Percentiles rank a stretch among this genome's conserved stretches.
Conservation (phyloP, 2,329 filamentous ascomycete genomes). For the Fusarium albosuccineum region DNA sequence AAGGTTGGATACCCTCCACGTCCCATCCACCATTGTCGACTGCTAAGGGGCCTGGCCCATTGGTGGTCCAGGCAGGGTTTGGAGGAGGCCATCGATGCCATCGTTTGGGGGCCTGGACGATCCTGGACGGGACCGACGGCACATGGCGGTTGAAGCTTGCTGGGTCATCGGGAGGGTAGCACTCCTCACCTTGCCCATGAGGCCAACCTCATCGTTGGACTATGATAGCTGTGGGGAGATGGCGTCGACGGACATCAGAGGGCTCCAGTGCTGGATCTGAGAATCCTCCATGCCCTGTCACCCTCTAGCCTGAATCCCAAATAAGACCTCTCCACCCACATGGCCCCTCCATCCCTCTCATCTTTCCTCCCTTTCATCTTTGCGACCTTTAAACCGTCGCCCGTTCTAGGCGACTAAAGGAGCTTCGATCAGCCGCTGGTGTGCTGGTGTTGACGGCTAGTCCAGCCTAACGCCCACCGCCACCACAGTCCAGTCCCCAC, state of each 20-base stretch:
- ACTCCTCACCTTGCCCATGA: slow-evolving; percentile 40
- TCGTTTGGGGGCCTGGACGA: slow-evolving; percentile 35
- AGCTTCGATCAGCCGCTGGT: slow-evolving; percentile 48
- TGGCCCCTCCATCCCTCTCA: slow-evolving; percentile 48
- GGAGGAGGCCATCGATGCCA: slow-evolving; percentile 30
- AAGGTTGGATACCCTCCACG: slow-evolving; percentile 36
- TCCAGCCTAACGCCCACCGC: slow-evolving; percentile 44
- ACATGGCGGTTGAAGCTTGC: slow-evolving; percentile 36
- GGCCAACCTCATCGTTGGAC: slow-evolving; percentile 38
- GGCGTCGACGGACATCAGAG: slow-evolving; percentile 40
- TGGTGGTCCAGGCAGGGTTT: slow-evolving; percentile 34
- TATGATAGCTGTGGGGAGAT: slow-evolving; percentile 46
- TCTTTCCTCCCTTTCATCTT: slow-evolving; percentile 43
- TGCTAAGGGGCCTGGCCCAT: slow-evolving; percentile 33
- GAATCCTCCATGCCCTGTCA: slow-evolving; percentile 43
- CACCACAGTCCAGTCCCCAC: slow-evolving; percentile 46
- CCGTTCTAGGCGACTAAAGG: slow-evolving; percentile 43
- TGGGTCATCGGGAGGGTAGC: slow-evolving; percentile 19
- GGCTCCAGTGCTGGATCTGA: slow-evolving; percentile 43
- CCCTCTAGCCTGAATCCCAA: slow-evolving; percentile 42
- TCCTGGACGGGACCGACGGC: slow-evolving; percentile 41
- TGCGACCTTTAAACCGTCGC: slow-evolving; percentile 43
- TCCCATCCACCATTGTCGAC: slow-evolving; percentile 39
- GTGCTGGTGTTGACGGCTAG: slow-evolving; percentile 47
- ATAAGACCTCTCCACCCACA: slow-evolving; percentile 51